Evolutionary conservation across 2,329 filamentous ascomycete genomes (phyloP).

Genomic region (Coniochaeta ligniaria): DNA sequence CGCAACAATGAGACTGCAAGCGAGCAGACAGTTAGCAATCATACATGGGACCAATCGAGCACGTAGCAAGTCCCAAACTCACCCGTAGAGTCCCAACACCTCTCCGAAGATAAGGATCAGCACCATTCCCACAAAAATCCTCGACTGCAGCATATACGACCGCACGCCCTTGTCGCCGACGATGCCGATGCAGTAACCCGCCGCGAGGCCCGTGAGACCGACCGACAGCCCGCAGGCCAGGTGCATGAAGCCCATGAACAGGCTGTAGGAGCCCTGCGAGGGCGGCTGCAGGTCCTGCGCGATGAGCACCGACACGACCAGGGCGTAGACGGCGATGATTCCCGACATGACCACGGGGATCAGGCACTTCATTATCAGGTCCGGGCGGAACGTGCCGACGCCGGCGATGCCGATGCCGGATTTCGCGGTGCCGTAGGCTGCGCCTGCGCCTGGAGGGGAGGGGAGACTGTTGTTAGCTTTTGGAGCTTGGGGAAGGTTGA

Average conservation of each 20-base stretch:
- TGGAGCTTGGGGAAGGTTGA: not conserved
- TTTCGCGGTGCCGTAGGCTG: conserved; percentile 82
- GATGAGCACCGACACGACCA: conserved; percentile 95
- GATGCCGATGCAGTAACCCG: conserved; percentile 92
- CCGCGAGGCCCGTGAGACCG: conserved; percentile 84
- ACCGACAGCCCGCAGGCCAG: conserved; percentile 85
- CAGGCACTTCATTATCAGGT: conserved; percentile 88
- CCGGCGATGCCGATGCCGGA: conserved; percentile 83
- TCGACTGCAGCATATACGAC: conserved; percentile 91
- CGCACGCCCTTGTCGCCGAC: conserved; percentile 93
- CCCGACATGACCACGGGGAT: conserved; percentile 96
- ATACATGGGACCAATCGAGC: not conserved
- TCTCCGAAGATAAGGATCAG: conserved; percentile 98
- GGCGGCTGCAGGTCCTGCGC: conserved; percentile 79
- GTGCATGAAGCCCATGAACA: conserved; percentile 93
- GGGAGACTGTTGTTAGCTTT: conserved; percentile 8
- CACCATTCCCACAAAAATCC: conserved; percentile 98
- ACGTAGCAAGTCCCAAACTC: conserved; percentile 23
- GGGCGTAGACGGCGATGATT: conserved; percentile 96
- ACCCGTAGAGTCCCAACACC: conserved; percentile 95
- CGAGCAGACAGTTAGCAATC: conserved; percentile 12
- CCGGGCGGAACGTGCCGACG: conserved; percentile 76
- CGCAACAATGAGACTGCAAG: conserved; percentile 73
- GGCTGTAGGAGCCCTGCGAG: conserved; percentile 60
- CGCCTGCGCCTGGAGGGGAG: conserved; percentile 49